Evolutionary conservation across 2,329 filamentous ascomycete genomes (phyloP), one percentile per base, ranked within the genome.

Genomic region (Fusarium palustre): DNA sequence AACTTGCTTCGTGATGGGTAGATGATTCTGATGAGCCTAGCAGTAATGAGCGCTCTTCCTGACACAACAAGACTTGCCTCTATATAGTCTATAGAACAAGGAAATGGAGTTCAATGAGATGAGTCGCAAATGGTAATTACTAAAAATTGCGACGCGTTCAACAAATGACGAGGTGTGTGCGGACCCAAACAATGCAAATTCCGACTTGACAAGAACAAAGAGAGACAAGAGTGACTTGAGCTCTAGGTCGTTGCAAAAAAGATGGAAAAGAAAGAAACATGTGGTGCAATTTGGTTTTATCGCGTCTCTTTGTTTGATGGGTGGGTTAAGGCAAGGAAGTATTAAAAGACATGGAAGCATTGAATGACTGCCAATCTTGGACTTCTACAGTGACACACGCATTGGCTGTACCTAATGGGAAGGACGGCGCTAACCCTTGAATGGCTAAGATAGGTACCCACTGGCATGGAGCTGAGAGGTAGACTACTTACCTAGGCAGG

Each of bases 291-390:
- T 52, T 59, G 8, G 28, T 24, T 30, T 22, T 36, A 18, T 46
- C 34, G 39, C 20, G 54, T 41, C 55, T 56, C 50, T 59, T 67
- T 63, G 58, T 60, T 53, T 41, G 56, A 33, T 55, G 16, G 24
- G 24, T 25, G 24, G 24, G 24, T 25, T 28, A 15, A 30, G 20
- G 20, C 15, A 48, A 22, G 33, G 18, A 50, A 50, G 47, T 28
- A 47, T 46, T 25, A 12, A 34, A 34, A 46, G 52, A 22, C 7
- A 25, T n/a, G n/a, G n/a, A n/a, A n/a, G 11, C 18, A 36, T 30
- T 34, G 36, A 52, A 36, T 43, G 38, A 20, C 20, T 46, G 39
- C 20, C n/a, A 50, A 39, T 58, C 39, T 33, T 47, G 7, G 22
- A 50, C 18, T 36, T 12, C 18, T 10, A n/a, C 31, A 49, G 20